These are phyloP conservation scores for Zygoascus flipseniorum DNA, from an alignment of 805 yeast genomes.

Conservation along the genomic window DNA sequence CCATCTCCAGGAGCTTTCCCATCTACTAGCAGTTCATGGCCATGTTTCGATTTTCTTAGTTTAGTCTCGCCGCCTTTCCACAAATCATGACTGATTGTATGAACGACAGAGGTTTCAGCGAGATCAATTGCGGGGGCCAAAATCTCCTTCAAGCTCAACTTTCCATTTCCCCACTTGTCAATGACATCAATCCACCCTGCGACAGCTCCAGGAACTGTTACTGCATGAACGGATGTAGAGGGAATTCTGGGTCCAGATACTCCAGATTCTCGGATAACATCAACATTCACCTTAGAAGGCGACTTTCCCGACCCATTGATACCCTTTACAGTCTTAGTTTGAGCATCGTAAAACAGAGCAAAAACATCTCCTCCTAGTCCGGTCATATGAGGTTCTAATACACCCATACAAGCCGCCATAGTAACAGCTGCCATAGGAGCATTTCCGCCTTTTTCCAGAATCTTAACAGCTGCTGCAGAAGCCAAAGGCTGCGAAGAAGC, in stretches of 20 bases:
- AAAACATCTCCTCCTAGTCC: slow-evolving; percentile 41
- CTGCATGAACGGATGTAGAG: slow-evolving; percentile 44
- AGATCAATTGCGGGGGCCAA: slow-evolving; percentile 41
- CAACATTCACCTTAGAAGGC: slow-evolving; percentile 42
- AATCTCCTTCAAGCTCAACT: slow-evolving; percentile 48
- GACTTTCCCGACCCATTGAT: slow-evolving; percentile 72
- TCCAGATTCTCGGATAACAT: slow-evolving; percentile 38
- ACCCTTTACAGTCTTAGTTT: slow-evolving; percentile 48
- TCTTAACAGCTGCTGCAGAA: slow-evolving; percentile 59
- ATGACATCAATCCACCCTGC: slow-evolving; percentile 73
- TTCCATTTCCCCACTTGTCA: slow-evolving; percentile 66
- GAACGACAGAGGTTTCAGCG: slow-evolving; percentile 60
- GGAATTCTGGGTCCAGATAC: slow-evolving; percentile 44
- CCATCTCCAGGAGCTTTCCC: slow-evolving; percentile 50
- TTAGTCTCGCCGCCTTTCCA: slow-evolving; percentile 40
- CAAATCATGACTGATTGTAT: slow-evolving; percentile 44
- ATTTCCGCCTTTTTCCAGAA: slow-evolving; percentile 65
- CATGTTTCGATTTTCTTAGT: slow-evolving; percentile 29
- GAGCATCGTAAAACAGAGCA: slow-evolving; percentile 46
- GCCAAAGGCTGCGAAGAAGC: slow-evolving; percentile 73
- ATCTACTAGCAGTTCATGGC: slow-evolving; percentile 29
- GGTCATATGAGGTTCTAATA: slow-evolving; percentile 33
- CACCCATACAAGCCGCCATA: slow-evolving; percentile 33
- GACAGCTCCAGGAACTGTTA: slow-evolving; percentile 72
- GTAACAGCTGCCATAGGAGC: slow-evolving; percentile 37